A percentile compares a stretch with the other conserved stretches of the same genome.
phyloP scores from a whole-genome alignment of 805 yeast species.

The Metschnikowia vanudenii region DNA sequence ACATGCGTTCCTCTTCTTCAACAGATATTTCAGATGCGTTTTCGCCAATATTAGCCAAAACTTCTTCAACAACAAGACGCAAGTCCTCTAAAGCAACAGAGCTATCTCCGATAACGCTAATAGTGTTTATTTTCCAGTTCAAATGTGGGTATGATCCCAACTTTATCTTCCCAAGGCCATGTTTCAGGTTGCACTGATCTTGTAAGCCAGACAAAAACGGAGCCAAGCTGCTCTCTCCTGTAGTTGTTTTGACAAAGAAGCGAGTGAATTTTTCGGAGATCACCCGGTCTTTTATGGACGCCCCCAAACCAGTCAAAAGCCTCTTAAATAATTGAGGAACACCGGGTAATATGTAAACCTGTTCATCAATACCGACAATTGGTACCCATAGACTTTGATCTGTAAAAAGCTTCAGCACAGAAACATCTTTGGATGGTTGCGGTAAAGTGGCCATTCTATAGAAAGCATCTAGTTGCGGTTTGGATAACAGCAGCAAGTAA shows the following conservation, averaged over 20 bases:
- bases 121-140: conserved; percentile 59
- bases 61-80: conserved; percentile 44
- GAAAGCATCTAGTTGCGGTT: conserved; percentile 56
- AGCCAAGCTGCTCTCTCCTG: conserved; percentile 68
- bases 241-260: conserved; percentile 58
- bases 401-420: conserved; percentile 42
- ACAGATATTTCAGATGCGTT: conserved; percentile 57
- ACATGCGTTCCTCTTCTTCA: conserved; percentile 54
- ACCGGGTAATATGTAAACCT: conserved; percentile 78
- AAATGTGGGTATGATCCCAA: conserved; percentile 86
- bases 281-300: conserved; percentile 28
- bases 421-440: conserved; percentile 15
- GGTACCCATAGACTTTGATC: conserved; percentile 78
- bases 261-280: conserved; percentile 32
- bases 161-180: conserved; percentile 46
- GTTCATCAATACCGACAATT: conserved; percentile 61
- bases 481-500: conserved; percentile 29
- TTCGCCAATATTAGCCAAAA: conserved; percentile 44
- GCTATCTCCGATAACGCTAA: conserved; percentile 67
- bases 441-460: conserved; percentile 83
- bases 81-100: conserved; percentile 32
- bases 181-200: conserved; percentile 27
- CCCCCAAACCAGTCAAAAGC: conserved; percentile 49
- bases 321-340: conserved; percentile 70
- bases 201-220: conserved; percentile 58